A percentile compares a stretch with the other conserved stretches of the same genome.
phyloP scores from a whole-genome alignment of 345 rosid species.

The Eucalyptus tenuipes region DNA sequence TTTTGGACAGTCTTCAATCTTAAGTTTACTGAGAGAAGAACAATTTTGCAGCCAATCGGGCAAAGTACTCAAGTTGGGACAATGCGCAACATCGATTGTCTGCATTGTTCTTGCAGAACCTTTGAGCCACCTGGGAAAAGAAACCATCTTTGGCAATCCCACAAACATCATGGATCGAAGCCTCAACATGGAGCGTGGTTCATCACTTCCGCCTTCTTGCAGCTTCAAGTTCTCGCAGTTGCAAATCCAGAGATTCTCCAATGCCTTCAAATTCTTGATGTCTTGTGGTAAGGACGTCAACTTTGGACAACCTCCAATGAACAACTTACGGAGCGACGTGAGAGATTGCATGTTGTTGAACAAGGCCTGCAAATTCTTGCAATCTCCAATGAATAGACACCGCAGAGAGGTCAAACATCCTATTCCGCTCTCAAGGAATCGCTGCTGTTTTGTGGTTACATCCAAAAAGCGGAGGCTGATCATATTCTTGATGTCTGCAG shows the following conservation, averaged over 20 bases:
- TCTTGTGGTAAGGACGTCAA: conserved; percentile 1
- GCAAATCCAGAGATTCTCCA: neutral
- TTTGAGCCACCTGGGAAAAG: conserved; percentile 10
- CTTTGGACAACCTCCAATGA: neutral
- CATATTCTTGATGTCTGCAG: neutral
- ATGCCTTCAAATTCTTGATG: neutral
- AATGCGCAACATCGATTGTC: neutral
- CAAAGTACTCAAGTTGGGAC: neutral
- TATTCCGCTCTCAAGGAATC: neutral
- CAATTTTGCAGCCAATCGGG: neutral
- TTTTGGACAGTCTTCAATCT: neutral
- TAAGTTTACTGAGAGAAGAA: neutral
- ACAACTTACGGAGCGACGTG: neutral
- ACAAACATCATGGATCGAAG: neutral
- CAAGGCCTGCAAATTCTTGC: conserved; percentile 2
- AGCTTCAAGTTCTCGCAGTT: conserved; percentile 1
- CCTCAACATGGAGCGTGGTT: neutral
- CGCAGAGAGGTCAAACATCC: conserved; percentile 5
- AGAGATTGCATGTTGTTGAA: neutral
- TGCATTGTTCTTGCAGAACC: neutral
- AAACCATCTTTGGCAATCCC: neutral
- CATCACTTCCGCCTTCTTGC: neutral
- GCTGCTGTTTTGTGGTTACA: conserved; percentile 1
- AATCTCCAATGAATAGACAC: neutral
- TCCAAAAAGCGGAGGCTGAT: conserved; percentile 1